phyloP scores from a whole-genome alignment of 2,329 filamentous ascomycete genomes.

The Pyrenochaeta sp. region DNA sequence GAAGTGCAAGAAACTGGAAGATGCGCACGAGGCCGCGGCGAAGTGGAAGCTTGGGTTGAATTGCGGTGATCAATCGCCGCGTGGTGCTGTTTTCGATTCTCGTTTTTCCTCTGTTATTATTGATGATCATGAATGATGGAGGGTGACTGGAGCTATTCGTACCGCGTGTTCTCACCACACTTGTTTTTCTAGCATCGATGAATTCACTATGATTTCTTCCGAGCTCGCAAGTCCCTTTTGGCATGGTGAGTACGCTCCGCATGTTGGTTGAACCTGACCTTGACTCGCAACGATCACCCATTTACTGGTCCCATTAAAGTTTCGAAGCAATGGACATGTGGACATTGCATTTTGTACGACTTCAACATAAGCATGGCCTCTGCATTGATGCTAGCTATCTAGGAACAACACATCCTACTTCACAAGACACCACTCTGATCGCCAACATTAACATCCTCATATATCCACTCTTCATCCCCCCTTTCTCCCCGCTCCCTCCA shows the following conservation, averaged over 20 bases:
- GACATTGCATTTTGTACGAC: no score
- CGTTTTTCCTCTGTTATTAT: neutral
- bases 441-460: conserved; percentile 5
- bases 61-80: neutral
- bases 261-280: neutral
- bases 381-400: no score
- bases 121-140: neutral
- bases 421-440: neutral
- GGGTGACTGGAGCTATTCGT: neutral
- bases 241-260: neutral
- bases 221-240: no score
- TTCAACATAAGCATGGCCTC: no score
- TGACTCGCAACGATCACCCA: no score
- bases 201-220: neutral
- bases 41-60: neutral
- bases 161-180: neutral
- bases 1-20: neutral
- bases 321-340: no score
- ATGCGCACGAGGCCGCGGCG: neutral
- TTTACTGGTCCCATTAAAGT: no score
- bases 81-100: neutral
- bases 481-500: neutral
- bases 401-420: neutral
- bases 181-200: neutral
- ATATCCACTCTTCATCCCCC: conserved; percentile 20